phyloP scores from a whole-genome alignment of 805 yeast genomes.

The Diddensiella transvaalensis region DNA sequence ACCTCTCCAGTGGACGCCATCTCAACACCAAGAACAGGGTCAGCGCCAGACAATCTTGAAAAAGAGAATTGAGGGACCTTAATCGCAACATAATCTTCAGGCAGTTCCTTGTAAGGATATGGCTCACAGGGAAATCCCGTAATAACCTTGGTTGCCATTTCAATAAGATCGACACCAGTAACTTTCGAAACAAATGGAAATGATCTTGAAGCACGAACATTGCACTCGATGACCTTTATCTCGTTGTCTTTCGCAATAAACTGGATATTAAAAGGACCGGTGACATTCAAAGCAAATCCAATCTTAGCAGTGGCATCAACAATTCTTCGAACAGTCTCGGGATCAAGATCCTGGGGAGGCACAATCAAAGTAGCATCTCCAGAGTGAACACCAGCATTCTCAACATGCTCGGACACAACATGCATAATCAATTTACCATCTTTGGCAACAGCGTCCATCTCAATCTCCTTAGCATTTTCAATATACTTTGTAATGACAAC shows the following conservation, averaged over 20 bases:
- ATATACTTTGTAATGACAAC: conserved; percentile 96
- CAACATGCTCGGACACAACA: conserved; percentile 97
- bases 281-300: conserved; percentile 89
- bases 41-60: conserved; percentile 96
- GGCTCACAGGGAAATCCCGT: conserved; percentile 84
- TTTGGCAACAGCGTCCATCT: conserved; percentile 97
- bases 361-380: conserved; percentile 98
- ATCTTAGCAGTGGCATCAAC: conserved; percentile 95
- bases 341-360: conserved; percentile 93
- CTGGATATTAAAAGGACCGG: conserved; percentile 97
- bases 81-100: conserved; percentile 91
- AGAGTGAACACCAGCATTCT: conserved; percentile 98
- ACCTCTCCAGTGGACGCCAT: conserved; percentile 99
- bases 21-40: conserved; percentile 96
- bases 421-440: conserved; percentile 95
- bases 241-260: conserved; percentile 93
- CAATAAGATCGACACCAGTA: conserved; percentile 92
- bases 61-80: conserved; percentile 98
- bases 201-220: conserved; percentile 98
- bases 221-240: conserved; percentile 97
- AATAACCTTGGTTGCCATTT: conserved; percentile 94
- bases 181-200: conserved; percentile 98
- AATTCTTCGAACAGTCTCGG: conserved; percentile 85
- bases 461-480: conserved; percentile 96
- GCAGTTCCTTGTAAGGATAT: conserved; percentile 84